Conservation (phyloP, 2,329 filamentous ascomycete species). For the Stemphylium lycopersici region DNA sequence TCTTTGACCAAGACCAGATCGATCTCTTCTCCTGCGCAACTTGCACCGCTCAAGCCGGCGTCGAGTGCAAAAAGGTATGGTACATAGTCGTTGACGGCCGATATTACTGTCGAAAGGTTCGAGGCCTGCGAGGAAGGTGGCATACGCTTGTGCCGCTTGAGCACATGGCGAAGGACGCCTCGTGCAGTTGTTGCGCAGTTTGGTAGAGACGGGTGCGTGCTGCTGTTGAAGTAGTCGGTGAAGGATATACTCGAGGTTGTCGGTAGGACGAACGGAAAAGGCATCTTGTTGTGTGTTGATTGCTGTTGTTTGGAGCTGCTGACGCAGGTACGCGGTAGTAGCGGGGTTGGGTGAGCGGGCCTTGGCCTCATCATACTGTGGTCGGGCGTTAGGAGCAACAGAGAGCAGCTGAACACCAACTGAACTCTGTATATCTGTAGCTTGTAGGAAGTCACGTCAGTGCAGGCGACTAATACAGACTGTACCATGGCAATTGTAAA, state of each 20-base stretch:
- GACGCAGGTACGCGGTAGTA: constrained; percentile 36
- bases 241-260: constrained; percentile 90
- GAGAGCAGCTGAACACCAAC: background rate
- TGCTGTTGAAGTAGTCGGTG: constrained; percentile 74
- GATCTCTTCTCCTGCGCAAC: constrained; percentile 66
- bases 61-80: constrained; percentile 83
- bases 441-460: constrained; percentile 7
- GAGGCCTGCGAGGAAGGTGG: constrained; percentile 71
- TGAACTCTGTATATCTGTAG: background rate
- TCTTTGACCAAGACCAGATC: constrained; percentile 70
- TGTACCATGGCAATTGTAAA: constrained; percentile 14
- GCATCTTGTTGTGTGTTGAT: constrained; percentile 64
- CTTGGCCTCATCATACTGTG: constrained; percentile 29
- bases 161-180: constrained; percentile 77
- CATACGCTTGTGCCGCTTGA: constrained; percentile 92
- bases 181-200: constrained; percentile 82
- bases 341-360: constrained; percentile 26
- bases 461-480: background rate
- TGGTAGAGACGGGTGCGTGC: constrained; percentile 87
- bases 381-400: background rate
- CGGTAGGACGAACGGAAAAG: constrained; percentile 84
- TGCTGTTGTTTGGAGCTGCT: constrained; percentile 20
- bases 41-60: constrained; percentile 67
- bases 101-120: constrained; percentile 72
- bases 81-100: constrained; percentile 76